phyloP scores from a whole-genome alignment of 116 monocot genomes.

The Posidonia oceanica region DNA sequence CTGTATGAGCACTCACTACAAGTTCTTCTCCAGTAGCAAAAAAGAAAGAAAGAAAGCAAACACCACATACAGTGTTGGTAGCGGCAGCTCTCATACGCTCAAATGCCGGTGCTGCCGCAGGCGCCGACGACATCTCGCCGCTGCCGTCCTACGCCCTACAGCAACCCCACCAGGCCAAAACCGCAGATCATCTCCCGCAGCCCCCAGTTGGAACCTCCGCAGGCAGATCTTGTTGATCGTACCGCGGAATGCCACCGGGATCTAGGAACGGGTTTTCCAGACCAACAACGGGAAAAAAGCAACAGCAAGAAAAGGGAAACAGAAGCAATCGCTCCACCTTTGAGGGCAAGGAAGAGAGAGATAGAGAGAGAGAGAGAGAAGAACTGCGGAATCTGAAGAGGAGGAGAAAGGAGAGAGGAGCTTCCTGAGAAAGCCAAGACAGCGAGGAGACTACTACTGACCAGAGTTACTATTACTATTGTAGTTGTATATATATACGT shows the following conservation, averaged over 20 bases:
- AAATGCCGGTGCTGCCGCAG: slow-evolving; percentile 37
- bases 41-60: not conserved
- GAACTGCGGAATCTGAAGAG: not conserved
- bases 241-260: not conserved
- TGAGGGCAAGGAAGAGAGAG: not conserved
- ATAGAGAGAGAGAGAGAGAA: not conserved
- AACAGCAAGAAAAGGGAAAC: not conserved
- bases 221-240: not conserved
- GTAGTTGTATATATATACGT: not conserved
- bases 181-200: not conserved
- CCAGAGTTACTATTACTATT: not conserved
- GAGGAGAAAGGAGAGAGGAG: not conserved
- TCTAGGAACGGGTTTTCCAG: not conserved
- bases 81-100: slow-evolving; percentile 44
- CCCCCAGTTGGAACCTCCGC: not conserved
- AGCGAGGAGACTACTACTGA: not conserved
- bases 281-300: not conserved
- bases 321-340: not conserved
- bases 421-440: not conserved
- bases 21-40: not conserved
- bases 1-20: not conserved
- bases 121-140: slow-evolving; percentile 48
- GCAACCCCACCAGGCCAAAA: not conserved
- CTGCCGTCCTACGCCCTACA: not conserved
- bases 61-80: slow-evolving; percentile 43